Base-by-base conservation (phyloP, 164 flowering plant genomes). In the Nymphaea thermarum region DNA sequence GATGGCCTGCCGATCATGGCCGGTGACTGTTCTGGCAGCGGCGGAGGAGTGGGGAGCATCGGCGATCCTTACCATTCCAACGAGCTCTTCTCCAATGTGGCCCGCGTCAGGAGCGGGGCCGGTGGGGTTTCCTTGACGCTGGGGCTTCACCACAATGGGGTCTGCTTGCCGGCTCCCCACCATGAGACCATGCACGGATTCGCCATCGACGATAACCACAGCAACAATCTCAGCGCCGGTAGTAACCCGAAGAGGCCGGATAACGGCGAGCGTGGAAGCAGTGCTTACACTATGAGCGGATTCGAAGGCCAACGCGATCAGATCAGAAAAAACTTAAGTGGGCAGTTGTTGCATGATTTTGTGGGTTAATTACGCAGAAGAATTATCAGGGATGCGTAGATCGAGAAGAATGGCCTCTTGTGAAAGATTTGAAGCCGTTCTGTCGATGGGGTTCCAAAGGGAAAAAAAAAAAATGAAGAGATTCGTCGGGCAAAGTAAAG, bases 121-220 rank as follows among this genome's bases (percentile, higher is more conserved):
- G 75, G 81, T 16, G 73, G 83, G 11, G 92, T 89, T 36, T 87
- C 92, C 43, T 75, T 89, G 16, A 87, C 93, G 2, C 78, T 89
- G 15, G 96, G 96, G 8, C 89, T 89, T 44, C 85, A 81, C 57
- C 90, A 87, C 68, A 81, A 86, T 60, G 83, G 82, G 43, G 74
- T 79, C 43, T 80, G 80, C 18, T 67, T 17, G 36, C 25, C 10
- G 10, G 12, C 64, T 17, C 42, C 42, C 18, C 42, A 62, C 12
- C 12, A 62, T 17, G 42, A 62, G 0, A 62, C 41, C 42, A 41
- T 17, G 64, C 64, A 62, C 7, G n/a, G 42, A 2, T 8, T 62
- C 18, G 18, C 25, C 7, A 17, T 11, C 5, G 64, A 17, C 5
- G 64, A 17, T 5, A 12, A 62, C 7, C 64, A 62, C n/a, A 17